Evolutionary conservation across 768 basidiomycete genomes (phyloP).

Genomic region (Candolleomyces aberdarensis): DNA sequence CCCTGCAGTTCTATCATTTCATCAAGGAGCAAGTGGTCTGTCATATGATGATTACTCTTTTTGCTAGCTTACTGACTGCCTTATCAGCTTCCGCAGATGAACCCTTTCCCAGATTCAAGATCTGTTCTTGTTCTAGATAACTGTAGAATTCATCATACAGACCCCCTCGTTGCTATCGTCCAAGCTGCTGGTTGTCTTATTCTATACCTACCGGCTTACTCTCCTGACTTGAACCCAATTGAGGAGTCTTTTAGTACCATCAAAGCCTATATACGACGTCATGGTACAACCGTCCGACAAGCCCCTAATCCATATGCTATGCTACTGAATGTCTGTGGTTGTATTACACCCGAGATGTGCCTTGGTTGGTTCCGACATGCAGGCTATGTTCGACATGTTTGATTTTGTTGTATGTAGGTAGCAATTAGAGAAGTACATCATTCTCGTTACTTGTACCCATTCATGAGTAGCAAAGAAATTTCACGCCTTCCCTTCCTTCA

Average conservation of each 20-base stretch:
- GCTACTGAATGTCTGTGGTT: constrained; percentile 12
- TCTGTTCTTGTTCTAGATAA: constrained; percentile 25
- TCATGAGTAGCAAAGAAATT: too few species aligned
- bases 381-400: constrained; percentile 17
- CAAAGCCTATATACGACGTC: constrained; percentile 11
- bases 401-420: too few species aligned
- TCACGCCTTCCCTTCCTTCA: background rate
- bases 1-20: constrained; percentile 23
- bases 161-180: constrained; percentile 7
- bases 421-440: background rate
- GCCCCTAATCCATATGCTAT: constrained; percentile 10
- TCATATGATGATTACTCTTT: background rate
- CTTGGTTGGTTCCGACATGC: constrained; percentile 19
- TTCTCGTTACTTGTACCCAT: too few species aligned
- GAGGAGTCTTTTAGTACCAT: constrained; percentile 26
- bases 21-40: constrained; percentile 26
- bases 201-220: constrained; percentile 28
- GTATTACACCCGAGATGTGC: constrained; percentile 16
- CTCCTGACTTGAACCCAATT: constrained; percentile 34
- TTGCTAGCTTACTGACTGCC: background rate
- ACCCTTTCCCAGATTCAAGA: constrained; percentile 13
- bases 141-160: constrained; percentile 24
- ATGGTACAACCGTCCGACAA: constrained; percentile 5
- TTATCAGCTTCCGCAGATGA: constrained; percentile 15
- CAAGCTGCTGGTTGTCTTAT: constrained; percentile 16